phyloP scores from a whole-genome alignment of 139 green algal species.

The Yamagishiella unicocca region DNA sequence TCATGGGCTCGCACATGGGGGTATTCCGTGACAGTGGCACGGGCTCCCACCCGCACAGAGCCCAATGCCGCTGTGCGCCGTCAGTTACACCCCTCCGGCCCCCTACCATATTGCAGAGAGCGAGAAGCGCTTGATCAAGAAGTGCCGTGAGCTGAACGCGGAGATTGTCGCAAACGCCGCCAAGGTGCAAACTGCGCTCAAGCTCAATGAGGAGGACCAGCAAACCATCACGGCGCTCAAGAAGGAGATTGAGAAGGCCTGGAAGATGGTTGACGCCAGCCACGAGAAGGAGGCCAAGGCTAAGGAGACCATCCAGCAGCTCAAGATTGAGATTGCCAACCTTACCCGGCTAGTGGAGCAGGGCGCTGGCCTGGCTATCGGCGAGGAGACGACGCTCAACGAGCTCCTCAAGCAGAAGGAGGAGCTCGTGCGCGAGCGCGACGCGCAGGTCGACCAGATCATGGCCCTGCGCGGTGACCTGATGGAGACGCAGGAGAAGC shows the following conservation, averaged over 20 bases:
- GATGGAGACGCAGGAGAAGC: slow-evolving; percentile 78
- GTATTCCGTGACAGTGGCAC: too few relatives aligned
- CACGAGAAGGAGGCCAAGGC: slow-evolving; percentile 92
- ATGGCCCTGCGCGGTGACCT: slow-evolving; percentile 76
- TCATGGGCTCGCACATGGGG: too few relatives aligned
- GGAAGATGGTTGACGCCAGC: slow-evolving; percentile 85
- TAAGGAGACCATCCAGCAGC: slow-evolving; percentile 86
- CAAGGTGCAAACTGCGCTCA: slow-evolving; percentile 92
- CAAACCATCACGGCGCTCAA: slow-evolving; percentile 88
- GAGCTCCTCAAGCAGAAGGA: slow-evolving; percentile 88
- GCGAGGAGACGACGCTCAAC: slow-evolving; percentile 85
- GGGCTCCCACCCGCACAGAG: too few relatives aligned
- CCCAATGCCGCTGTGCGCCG: too few relatives aligned
- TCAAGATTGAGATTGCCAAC: slow-evolving; percentile 91
- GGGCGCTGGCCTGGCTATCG: slow-evolving; percentile 80
- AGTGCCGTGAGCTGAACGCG: slow-evolving; percentile 89
- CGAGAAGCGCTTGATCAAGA: slow-evolving; percentile 89
- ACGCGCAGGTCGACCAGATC: slow-evolving; percentile 88
- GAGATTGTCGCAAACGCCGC: slow-evolving; percentile 92
- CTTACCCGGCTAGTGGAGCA: slow-evolving; percentile 87
- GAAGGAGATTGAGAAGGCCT: slow-evolving; percentile 95
- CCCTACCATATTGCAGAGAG: slow-evolving; percentile 77
- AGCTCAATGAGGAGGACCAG: slow-evolving; percentile 94
- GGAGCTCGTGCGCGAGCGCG: slow-evolving; percentile 82
- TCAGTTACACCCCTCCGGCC: too few relatives aligned